phyloP scores from a whole-genome alignment of 2,329 filamentous ascomycete species.

The Xylariaceae sp. region DNA sequence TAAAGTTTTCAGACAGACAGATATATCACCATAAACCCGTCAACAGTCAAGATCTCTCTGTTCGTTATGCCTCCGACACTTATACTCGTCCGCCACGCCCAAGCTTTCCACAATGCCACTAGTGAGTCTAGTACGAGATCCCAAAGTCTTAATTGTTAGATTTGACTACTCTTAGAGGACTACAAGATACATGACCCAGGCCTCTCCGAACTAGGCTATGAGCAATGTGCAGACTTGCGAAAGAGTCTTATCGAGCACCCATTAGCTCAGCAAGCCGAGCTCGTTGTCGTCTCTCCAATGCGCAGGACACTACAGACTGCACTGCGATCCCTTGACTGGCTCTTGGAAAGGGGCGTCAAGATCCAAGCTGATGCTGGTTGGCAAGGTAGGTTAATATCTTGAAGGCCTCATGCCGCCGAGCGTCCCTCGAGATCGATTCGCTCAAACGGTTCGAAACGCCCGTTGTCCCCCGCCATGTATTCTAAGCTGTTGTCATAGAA shows the following conservation, averaged over 20 bases:
- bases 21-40: neutral
- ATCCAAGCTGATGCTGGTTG: conserved; percentile 63
- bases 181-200: conserved; percentile 53
- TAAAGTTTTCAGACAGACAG: no score
- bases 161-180: conserved; percentile 45
- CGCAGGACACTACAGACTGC: conserved; percentile 67
- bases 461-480: no score
- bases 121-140: conserved; percentile 46
- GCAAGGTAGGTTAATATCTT: conserved; percentile 55
- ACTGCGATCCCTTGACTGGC: conserved; percentile 58
- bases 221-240: conserved; percentile 51
- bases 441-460: no score
- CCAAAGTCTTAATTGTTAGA: neutral
- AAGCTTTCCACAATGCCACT: conserved; percentile 61
- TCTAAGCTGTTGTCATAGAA: conserved; percentile 44
- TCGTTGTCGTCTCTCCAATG: conserved; percentile 68
- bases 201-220: conserved; percentile 51
- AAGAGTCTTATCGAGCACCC: conserved; percentile 44
- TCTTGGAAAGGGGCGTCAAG: conserved; percentile 56
- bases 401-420: neutral
- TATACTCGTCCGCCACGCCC: conserved; percentile 87
- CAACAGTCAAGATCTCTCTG: conserved; percentile 30
- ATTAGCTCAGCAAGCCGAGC: conserved; percentile 48
- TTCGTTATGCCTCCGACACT: conserved; percentile 62
- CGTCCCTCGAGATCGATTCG: no score